Percentiles rank a stretch among this genome's conserved stretches.
phyloP scores from a whole-genome alignment of 2,329 filamentous ascomycete species.

The Didymella lethalis region DNA sequence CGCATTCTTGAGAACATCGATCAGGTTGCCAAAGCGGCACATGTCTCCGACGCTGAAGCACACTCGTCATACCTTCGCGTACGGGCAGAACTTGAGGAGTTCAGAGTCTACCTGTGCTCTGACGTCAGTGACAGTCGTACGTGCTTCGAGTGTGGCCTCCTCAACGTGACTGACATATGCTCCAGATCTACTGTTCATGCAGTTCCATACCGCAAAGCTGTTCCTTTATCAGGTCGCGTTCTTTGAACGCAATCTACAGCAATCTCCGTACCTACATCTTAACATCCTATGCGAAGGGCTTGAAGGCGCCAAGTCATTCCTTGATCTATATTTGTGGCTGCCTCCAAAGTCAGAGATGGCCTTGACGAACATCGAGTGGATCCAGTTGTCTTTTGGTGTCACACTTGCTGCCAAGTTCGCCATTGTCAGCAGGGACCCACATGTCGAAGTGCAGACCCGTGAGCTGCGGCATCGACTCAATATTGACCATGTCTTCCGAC shows the following conservation, averaged over 20 bases:
- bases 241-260: constrained; percentile 41
- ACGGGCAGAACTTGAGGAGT: constrained; percentile 45
- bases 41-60: constrained; percentile 32
- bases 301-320: constrained; percentile 40
- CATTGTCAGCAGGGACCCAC: constrained; percentile 37
- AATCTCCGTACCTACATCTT: constrained; percentile 37
- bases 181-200: constrained; percentile 50
- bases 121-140: constrained; percentile 42
- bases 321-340: constrained; percentile 48
- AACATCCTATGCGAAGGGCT: constrained; percentile 35
- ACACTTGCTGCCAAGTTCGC: constrained; percentile 44
- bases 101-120: constrained; percentile 40
- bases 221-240: constrained; percentile 53
- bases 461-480: constrained; percentile 40
- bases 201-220: constrained; percentile 51
- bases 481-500: constrained; percentile 39
- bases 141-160: constrained; percentile 13
- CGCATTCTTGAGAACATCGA: constrained; percentile 52
- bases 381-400: constrained; percentile 51
- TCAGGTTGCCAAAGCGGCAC: constrained; percentile 27
- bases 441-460: constrained; percentile 36
- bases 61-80: constrained; percentile 44
- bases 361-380: constrained; percentile 53
- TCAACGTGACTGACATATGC: constrained; percentile 6
- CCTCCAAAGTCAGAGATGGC: constrained; percentile 47